Percentiles rank a stretch among this genome's conserved stretches.
Conservation (phyloP, 1,284 basidiomycete species). For the Heterobasidion annosum region DNA sequence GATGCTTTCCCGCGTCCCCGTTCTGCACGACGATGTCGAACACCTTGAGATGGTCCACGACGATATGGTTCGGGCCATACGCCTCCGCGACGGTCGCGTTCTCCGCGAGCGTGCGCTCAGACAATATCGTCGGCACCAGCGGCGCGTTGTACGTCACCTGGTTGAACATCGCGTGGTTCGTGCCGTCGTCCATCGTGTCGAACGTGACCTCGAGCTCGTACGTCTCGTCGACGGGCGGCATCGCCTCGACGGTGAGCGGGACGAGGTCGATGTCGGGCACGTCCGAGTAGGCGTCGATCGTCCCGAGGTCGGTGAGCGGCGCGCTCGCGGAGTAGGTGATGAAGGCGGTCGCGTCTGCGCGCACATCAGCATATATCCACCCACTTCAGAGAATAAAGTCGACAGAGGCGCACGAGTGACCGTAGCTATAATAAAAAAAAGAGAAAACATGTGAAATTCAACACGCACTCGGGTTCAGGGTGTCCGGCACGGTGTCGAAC, state of each 20-base stretch:
- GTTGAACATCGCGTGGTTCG: conserved; percentile 72
- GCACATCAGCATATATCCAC: neutral
- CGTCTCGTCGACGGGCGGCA: conserved; percentile 35
- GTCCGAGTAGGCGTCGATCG: conserved; percentile 43
- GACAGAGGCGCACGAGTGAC: neutral
- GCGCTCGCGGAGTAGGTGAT: conserved; percentile 55
- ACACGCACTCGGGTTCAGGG: conserved; percentile 65
- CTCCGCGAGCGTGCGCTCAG: conserved; percentile 65
- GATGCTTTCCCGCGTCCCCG: conserved; percentile 68
- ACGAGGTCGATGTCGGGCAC: conserved; percentile 57
- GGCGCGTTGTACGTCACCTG: conserved; percentile 63
- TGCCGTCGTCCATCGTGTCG: conserved; percentile 71
- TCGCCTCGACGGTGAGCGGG: conserved; percentile 38
- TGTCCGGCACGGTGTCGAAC: conserved; percentile 76
- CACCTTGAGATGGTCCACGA: conserved; percentile 68
- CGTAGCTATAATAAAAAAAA: neutral
- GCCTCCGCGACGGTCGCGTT: conserved; percentile 62
- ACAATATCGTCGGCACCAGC: conserved; percentile 67
- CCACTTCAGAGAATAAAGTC: too few species aligned
- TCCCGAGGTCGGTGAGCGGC: conserved; percentile 37
- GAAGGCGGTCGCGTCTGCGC: conserved; percentile 66
- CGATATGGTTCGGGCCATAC: conserved; percentile 74
- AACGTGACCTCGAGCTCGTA: conserved; percentile 53
- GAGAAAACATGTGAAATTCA: neutral
- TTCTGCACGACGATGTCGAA: conserved; percentile 81